Evolutionary conservation across 805 yeast species (phyloP).

Genomic region (Starmerella khaoyaiensis): DNA sequence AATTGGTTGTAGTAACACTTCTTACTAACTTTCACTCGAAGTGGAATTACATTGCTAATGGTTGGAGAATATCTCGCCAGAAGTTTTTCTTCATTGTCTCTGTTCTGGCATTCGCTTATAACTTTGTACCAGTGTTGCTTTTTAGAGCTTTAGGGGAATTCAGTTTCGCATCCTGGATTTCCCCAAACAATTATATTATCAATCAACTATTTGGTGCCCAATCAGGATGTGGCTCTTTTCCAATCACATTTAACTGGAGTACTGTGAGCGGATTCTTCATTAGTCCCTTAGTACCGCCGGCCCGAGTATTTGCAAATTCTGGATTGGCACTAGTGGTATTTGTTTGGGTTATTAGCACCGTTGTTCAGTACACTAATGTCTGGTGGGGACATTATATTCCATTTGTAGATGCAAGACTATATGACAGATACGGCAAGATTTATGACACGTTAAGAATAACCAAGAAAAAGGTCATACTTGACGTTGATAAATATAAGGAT

Average conservation of each 20-base stretch:
- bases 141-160: slow-evolving; percentile 47
- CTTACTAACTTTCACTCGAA: slow-evolving; percentile 40
- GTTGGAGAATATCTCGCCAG: slow-evolving; percentile 47
- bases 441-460: slow-evolving; percentile 43
- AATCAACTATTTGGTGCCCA: slow-evolving; percentile 52
- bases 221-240: slow-evolving; percentile 52
- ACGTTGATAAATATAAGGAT: slow-evolving; percentile 36
- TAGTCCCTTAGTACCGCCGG: slow-evolving; percentile 54
- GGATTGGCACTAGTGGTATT: slow-evolving; percentile 37
- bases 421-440: slow-evolving; percentile 37
- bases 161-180: slow-evolving; percentile 52
- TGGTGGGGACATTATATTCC: slow-evolving; percentile 54
- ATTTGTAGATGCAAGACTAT: slow-evolving; percentile 34
- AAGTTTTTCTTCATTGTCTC: slow-evolving; percentile 36
- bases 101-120: slow-evolving; percentile 35
- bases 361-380: slow-evolving; percentile 39
- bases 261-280: slow-evolving; percentile 44
- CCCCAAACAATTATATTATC: slow-evolving; percentile 43
- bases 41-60: slow-evolving; percentile 40
- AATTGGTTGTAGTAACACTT: slow-evolving; percentile 46
- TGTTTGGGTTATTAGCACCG: slow-evolving; percentile 44
- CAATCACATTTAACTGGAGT: slow-evolving; percentile 59
- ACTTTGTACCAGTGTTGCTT: slow-evolving; percentile 50
- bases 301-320: slow-evolving; percentile 34
- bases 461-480: slow-evolving; percentile 32